Evolutionary conservation across 2,329 filamentous ascomycete genomes (phyloP).

Genomic region (Zymoseptoria ardabiliae): DNA sequence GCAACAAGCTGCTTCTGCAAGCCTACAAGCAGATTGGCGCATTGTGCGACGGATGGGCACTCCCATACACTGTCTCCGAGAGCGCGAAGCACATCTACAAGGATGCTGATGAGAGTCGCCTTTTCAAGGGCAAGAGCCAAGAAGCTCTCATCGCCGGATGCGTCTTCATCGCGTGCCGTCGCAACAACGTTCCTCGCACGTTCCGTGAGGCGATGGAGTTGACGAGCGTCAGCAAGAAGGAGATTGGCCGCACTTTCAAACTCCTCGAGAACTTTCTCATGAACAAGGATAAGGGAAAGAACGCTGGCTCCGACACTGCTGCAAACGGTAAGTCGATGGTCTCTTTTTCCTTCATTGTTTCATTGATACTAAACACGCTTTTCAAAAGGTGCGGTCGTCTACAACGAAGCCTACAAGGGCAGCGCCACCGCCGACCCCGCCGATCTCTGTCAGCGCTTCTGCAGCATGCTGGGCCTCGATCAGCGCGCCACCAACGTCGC

Average conservation of each 20-base stretch:
- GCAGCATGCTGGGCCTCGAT: constrained; percentile 70
- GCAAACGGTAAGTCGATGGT: constrained; percentile 43
- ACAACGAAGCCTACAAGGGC: constrained; percentile 24
- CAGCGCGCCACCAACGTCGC: constrained; percentile 74
- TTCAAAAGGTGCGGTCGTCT: constrained; percentile 21
- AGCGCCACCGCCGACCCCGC: constrained; percentile 26
- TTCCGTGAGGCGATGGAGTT: constrained; percentile 92
- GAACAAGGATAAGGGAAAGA: constrained; percentile 58
- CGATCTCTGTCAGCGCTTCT: constrained; percentile 76
- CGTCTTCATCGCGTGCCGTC: constrained; percentile 94
- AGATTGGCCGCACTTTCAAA: constrained; percentile 95
- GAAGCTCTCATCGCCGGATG: constrained; percentile 92
- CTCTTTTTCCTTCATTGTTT: constrained; percentile 1
- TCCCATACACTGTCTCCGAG: constrained; percentile 74
- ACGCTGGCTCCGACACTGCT: constrained; percentile 15
- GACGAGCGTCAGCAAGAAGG: constrained; percentile 92
- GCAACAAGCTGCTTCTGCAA: constrained; percentile 69
- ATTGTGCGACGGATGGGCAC: constrained; percentile 76
- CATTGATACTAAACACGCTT: constrained; percentile 13
- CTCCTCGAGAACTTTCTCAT: constrained; percentile 80
- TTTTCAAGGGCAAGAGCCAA: constrained; percentile 91
- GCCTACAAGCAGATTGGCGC: constrained; percentile 84
- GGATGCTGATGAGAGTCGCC: constrained; percentile 81
- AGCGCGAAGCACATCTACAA: constrained; percentile 94
- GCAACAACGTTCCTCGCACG: constrained; percentile 76